Evolutionary conservation across 1,284 basidiomycete species (phyloP).

Genomic region (Neolentinus lepideus): DNA sequence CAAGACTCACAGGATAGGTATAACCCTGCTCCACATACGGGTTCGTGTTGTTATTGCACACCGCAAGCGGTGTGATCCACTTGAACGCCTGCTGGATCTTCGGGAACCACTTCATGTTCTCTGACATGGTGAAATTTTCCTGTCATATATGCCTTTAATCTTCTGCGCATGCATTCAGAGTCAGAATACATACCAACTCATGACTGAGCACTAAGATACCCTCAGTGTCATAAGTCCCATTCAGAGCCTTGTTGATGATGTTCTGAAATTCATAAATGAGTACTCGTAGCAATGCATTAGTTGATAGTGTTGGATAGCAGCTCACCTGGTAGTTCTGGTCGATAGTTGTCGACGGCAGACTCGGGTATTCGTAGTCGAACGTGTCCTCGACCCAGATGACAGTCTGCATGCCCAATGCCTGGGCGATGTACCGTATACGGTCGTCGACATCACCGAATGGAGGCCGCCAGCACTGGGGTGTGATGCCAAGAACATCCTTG

Average conservation of each 20-base stretch:
- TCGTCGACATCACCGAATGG: constrained; percentile 53
- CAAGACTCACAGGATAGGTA: not conserved
- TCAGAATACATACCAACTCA: not conserved
- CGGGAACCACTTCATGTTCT: constrained; percentile 34
- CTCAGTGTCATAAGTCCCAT: constrained; percentile 30
- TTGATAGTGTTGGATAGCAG: not conserved
- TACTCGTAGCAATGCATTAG: not conserved
- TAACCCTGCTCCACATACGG: not conserved
- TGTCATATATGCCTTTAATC: constrained; percentile 12
- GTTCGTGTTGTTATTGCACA: constrained; percentile 3
- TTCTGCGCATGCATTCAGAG: not conserved
- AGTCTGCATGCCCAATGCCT: not conserved
- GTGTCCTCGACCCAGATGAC: constrained; percentile 4
- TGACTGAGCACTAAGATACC: constrained; percentile 16
- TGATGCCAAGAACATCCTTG: constrained; percentile 51
- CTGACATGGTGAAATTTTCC: constrained; percentile 42
- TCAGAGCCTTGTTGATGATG: constrained; percentile 28
- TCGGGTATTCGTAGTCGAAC: not conserved
- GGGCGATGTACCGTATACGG: constrained; percentile 1
- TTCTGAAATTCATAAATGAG: constrained; percentile 7
- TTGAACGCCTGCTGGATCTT: constrained; percentile 35
- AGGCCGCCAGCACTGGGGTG: constrained; percentile 68
- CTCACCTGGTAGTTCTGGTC: constrained; percentile 2
- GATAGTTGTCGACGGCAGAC: not conserved
- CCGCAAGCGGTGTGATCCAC: constrained; percentile 33